These are phyloP conservation scores for Maudiozyma saulgeensis DNA, from an alignment of 805 yeast genomes.

Conservation along the genomic window DNA sequence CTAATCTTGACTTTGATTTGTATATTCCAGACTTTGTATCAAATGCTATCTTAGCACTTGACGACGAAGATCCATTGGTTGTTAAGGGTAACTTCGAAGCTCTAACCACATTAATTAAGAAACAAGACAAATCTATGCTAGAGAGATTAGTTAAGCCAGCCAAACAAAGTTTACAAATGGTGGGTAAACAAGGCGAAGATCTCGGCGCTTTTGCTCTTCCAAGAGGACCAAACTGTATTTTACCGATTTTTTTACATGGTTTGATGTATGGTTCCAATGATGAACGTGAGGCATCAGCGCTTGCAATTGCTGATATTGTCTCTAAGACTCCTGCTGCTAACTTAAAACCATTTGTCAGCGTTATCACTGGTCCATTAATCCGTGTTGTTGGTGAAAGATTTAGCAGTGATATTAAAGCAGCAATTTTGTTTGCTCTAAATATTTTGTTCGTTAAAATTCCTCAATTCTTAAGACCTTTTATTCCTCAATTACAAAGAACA, in stretches of 20 bases:
- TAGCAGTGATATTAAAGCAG: slow-evolving; percentile 82
- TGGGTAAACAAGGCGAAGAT: slow-evolving; percentile 56
- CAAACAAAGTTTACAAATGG: slow-evolving; percentile 54
- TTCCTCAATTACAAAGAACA: slow-evolving; percentile 95
- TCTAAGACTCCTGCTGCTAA: slow-evolving; percentile 76
- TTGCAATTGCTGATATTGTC: slow-evolving; percentile 80
- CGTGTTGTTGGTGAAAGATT: slow-evolving; percentile 97
- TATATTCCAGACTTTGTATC: slow-evolving; percentile 70
- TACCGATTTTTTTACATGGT: slow-evolving; percentile 91
- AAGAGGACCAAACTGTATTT: slow-evolving; percentile 76
- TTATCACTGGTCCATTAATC: slow-evolving; percentile 92
- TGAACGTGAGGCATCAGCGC: slow-evolving; percentile 77
- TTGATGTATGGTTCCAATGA: slow-evolving; percentile 84
- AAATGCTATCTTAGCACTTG: slow-evolving; percentile 60
- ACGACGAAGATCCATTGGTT: slow-evolving; percentile 53
- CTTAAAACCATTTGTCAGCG: slow-evolving; percentile 81
- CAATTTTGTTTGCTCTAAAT: slow-evolving; percentile 80
- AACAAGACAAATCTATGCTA: slow-evolving; percentile 64
- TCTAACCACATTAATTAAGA: slow-evolving; percentile 54
- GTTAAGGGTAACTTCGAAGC: slow-evolving; percentile 60
- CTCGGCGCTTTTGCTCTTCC: slow-evolving; percentile 63
- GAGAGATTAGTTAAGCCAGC: slow-evolving; percentile 78
- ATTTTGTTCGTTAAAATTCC: slow-evolving; percentile 75
- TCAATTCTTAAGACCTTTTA: slow-evolving; percentile 82
- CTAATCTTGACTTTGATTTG: slow-evolving; percentile 58